Evolutionary conservation across 805 yeast genomes (phyloP).

Genomic region (Lachancea dasiensis): DNA sequence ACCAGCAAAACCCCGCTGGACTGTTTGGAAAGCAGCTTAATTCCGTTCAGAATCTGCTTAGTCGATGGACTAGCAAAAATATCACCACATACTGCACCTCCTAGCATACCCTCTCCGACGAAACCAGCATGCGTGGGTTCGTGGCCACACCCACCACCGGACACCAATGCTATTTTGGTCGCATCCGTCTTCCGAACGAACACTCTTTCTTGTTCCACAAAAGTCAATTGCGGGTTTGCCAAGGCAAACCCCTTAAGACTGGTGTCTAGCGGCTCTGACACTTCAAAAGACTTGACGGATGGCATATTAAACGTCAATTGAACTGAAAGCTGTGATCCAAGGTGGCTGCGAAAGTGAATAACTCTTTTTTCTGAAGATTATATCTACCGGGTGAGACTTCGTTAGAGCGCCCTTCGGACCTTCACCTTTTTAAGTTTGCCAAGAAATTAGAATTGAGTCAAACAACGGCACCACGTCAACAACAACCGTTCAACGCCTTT

Average conservation of each 20-base stretch:
- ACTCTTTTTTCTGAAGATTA: too few species aligned
- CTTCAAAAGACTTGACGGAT: constrained; percentile 35
- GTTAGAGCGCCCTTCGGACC: too few species aligned
- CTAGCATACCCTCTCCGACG: constrained; percentile 76
- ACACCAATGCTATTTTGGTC: constrained; percentile 61
- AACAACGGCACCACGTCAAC: too few species aligned
- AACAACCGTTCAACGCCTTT: too few species aligned
- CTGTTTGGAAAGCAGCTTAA: constrained; percentile 34
- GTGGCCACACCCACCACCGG: constrained; percentile 97
- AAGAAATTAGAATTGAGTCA: too few species aligned
- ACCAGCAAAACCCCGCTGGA: constrained; percentile 62
- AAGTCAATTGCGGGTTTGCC: constrained; percentile 34
- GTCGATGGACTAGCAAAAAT: constrained; percentile 96
- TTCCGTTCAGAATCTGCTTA: constrained; percentile 71
- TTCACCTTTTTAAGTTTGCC: too few species aligned
- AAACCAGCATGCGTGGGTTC: constrained; percentile 93
- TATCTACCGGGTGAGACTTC: too few species aligned
- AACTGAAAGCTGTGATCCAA: not conserved
- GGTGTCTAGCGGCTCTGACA: constrained; percentile 34
- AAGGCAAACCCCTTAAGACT: constrained; percentile 36
- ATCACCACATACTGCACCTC: constrained; percentile 85
- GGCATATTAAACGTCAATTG: constrained; percentile 1
- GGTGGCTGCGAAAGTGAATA: too few species aligned
- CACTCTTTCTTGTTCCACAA: constrained; percentile 35
- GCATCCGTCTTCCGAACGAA: constrained; percentile 32